Evolutionary conservation across 2,329 filamentous ascomycete species (phyloP).

Genomic region (Penicillium decumbens): DNA sequence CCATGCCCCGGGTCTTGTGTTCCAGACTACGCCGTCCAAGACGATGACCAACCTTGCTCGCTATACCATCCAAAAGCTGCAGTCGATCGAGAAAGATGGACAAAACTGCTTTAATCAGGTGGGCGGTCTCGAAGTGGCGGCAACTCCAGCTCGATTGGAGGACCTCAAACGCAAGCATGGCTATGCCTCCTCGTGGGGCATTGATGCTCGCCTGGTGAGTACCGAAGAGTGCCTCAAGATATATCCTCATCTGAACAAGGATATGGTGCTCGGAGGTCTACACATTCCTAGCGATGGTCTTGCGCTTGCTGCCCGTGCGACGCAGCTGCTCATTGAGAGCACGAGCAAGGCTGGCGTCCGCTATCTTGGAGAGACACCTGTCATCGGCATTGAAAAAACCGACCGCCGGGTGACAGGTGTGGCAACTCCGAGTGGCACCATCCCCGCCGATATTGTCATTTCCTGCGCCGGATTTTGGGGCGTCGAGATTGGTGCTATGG

Average conservation of each 20-base stretch:
- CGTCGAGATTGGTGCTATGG: conserved; percentile 60
- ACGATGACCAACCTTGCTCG: conserved; percentile 54
- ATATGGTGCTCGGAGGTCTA: conserved; percentile 55
- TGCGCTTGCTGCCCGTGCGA: conserved; percentile 57
- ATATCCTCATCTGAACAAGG: conserved; percentile 54
- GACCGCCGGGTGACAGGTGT: conserved; percentile 55
- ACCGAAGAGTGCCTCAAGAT: conserved; percentile 50
- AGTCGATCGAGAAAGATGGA: conserved; percentile 49
- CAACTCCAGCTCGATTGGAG: conserved; percentile 54
- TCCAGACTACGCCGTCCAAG: conserved; percentile 52
- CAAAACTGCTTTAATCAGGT: conserved; percentile 57
- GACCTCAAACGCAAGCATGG: conserved; percentile 61
- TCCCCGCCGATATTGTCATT: conserved; percentile 57
- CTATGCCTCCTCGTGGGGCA: conserved; percentile 58
- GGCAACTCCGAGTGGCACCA: conserved; percentile 44
- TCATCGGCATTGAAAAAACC: conserved; percentile 53
- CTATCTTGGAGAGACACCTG: conserved; percentile 54
- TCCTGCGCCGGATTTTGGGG: conserved; percentile 65
- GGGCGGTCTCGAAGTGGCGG: conserved; percentile 60
- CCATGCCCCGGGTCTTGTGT: conserved; percentile 61
- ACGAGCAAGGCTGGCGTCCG: conserved; percentile 55
- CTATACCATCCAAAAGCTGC: conserved; percentile 59
- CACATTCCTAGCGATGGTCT: conserved; percentile 59
- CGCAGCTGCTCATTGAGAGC: conserved; percentile 56
- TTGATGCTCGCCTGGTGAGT: conserved; percentile 51